Percentiles rank a stretch among this genome's conserved stretches.
These are phyloP conservation scores for Boletus rubescentipes DNA, from an alignment of 768 basidiomycete genomes.

Conservation along the genomic window DNA sequence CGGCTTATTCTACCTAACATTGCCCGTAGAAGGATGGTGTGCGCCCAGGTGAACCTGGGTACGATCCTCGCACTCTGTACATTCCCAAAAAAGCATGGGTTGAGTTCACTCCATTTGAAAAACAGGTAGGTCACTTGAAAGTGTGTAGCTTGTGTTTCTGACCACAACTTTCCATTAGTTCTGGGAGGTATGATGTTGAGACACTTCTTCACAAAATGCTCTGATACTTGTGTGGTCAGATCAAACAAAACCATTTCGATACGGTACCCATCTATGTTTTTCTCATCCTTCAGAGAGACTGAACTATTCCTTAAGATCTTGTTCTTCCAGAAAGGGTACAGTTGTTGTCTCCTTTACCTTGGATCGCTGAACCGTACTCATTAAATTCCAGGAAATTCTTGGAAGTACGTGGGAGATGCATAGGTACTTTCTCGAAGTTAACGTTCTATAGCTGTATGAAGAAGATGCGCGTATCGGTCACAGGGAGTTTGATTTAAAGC, in stretches of 20 bases:
- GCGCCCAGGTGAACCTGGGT: constrained; percentile 76
- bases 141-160: not conserved
- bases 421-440: not conserved
- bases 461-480: constrained; percentile 94
- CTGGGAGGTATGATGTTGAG: constrained; percentile 56
- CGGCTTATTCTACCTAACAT: not conserved
- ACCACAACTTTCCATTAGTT: constrained; percentile 44
- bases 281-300: constrained; percentile 14
- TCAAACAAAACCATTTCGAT: constrained; percentile 97
- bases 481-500: constrained; percentile 91
- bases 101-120: constrained; percentile 93
- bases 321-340: constrained; percentile 97
- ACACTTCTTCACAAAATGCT: not conserved
- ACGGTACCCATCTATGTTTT: constrained; percentile 50
- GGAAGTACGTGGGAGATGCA: constrained; percentile 46
- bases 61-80: constrained; percentile 86
- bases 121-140: constrained; percentile 52
- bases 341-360: constrained; percentile 6
- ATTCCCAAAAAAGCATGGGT: constrained; percentile 78
- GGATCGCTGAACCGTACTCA: constrained; percentile 4
- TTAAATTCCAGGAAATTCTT: constrained; percentile 67
- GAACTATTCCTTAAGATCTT: constrained; percentile 51
- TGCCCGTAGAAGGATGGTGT: constrained; percentile 70
- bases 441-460: constrained; percentile 67
- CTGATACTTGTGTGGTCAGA: constrained; percentile 46